These are phyloP conservation scores for Thelephora ganbajun DNA, from an alignment of 768 basidiomycete species.

Conservation along the genomic window DNA sequence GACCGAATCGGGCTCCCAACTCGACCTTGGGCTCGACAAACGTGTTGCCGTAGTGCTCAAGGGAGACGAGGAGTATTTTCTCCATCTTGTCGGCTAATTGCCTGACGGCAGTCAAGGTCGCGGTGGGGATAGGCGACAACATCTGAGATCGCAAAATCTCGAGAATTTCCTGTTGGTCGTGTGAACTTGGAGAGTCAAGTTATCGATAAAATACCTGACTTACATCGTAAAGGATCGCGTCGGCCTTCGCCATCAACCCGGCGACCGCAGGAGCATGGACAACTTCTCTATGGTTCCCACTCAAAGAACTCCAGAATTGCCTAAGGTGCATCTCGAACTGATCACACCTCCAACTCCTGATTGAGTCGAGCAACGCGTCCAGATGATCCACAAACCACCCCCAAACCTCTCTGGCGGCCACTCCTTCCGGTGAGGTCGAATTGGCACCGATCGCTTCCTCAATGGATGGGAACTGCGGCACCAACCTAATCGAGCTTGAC, in stretches of 20 bases:
- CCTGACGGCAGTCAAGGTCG: constrained; percentile 57
- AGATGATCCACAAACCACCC: constrained; percentile 86
- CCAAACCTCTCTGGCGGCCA: constrained; percentile 82
- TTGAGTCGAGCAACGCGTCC: constrained; percentile 66
- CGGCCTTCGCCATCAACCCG: constrained; percentile 78
- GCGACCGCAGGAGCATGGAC: constrained; percentile 84
- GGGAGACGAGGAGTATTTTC: constrained; percentile 67
- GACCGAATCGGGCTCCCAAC: constrained; percentile 80
- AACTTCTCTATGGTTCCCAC: constrained; percentile 69
- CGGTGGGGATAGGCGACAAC: constrained; percentile 58
- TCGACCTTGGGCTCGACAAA: constrained; percentile 90
- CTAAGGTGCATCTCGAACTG: constrained; percentile 82
- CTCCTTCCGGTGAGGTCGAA: constrained; percentile 61
- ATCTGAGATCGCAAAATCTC: constrained; percentile 77
- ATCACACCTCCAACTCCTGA: constrained; percentile 70
- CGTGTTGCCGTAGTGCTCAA: constrained; percentile 75
- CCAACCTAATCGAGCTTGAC: constrained; percentile 53
- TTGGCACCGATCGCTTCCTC: constrained; percentile 70
- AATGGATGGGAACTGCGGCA: constrained; percentile 73
- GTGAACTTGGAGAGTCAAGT: constrained; percentile 9
- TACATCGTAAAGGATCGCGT: constrained; percentile 86
- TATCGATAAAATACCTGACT: constrained; percentile 20
- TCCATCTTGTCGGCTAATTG: constrained; percentile 87
- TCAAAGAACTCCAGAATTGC: constrained; percentile 70
- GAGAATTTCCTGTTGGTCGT: constrained; percentile 56